Evolutionary conservation across 1,139 yeast genomes (phyloP), one percentile per base, ranked within the genome.

Genomic region (Candida labiduridarum): DNA sequence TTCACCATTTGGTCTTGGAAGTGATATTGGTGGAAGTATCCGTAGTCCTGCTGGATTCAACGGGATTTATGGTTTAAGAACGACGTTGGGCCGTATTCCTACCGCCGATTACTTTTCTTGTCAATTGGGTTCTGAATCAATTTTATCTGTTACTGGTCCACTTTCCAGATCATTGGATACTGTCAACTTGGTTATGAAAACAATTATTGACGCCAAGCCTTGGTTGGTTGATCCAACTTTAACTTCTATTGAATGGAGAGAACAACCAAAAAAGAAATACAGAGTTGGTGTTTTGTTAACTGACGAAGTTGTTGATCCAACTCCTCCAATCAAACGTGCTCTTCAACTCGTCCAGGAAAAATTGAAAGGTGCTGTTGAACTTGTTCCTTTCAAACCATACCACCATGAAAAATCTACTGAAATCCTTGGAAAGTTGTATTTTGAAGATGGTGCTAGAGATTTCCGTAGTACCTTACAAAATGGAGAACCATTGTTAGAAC

Each of bases 71-170:
- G 71, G 69, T 1, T 53, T 66, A 45, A 58, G 66, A 49, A 54
- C 63, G 11, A 60, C 64, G 7, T 53, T 54, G n/a, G 60, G 59
- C 1, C 57, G 67, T 38, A 38, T 63, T 8, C 63, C 66, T 4
- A 54, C 60, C 4, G 55, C 55, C 3, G 66, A 58, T 47, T 59
- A 56, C 45, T 54, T 55, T 35, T 58, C 64, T 6, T 61, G 62
- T 44, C 60, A 61, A 40, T 44, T 53, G 45, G 71, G 71, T 19
- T 66, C 69, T 42, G 79, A 74, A 51, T 62, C 72, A 5, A 71
- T 72, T 6, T 66, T 71, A 30, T 77, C 76, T n/a, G 78, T 74
- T 38, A 68, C 73, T n/a, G 80, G 81, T 1, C 80, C 80, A 10
- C 65, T 76, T 66, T 66, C 80, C 1, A 62, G 69, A 48, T 61